These are phyloP conservation scores for Xylaria acuta DNA, from an alignment of 495 filamentous ascomycete genomes.

Conservation along the genomic window DNA sequence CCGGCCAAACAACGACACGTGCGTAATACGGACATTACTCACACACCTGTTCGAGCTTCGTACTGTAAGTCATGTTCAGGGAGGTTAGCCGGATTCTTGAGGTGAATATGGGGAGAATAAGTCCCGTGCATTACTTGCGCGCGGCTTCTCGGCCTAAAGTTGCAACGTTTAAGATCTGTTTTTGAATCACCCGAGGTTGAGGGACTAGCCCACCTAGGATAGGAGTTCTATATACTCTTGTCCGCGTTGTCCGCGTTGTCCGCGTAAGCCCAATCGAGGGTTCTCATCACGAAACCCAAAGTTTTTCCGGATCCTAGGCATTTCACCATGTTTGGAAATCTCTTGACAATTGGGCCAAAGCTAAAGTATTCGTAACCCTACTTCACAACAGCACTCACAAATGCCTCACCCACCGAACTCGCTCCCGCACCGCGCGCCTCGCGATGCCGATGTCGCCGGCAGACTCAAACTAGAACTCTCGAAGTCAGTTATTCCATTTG, in stretches of 20 bases:
- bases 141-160: background rate
- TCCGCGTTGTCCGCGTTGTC: too few relatives aligned
- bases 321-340: background rate
- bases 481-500: too few relatives aligned
- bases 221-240: background rate
- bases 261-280: background rate
- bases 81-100: too few relatives aligned
- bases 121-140: background rate
- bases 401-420: slow-evolving; percentile 17
- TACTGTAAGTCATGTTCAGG: background rate
- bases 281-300: background rate
- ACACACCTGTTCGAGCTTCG: background rate
- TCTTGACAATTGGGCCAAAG: background rate
- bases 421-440: slow-evolving; percentile 25
- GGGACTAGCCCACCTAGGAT: background rate
- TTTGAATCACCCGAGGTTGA: background rate
- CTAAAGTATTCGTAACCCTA: background rate
- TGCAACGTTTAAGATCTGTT: background rate
- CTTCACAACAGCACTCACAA: background rate
- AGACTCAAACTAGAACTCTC: slow-evolving; percentile 21
- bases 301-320: background rate
- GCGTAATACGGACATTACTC: background rate
- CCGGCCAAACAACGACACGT: background rate
- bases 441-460: slow-evolving; percentile 12
- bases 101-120: too few relatives aligned